Conservation (phyloP, 306 rosid genomes). For the Styphnolobium japonicum region DNA sequence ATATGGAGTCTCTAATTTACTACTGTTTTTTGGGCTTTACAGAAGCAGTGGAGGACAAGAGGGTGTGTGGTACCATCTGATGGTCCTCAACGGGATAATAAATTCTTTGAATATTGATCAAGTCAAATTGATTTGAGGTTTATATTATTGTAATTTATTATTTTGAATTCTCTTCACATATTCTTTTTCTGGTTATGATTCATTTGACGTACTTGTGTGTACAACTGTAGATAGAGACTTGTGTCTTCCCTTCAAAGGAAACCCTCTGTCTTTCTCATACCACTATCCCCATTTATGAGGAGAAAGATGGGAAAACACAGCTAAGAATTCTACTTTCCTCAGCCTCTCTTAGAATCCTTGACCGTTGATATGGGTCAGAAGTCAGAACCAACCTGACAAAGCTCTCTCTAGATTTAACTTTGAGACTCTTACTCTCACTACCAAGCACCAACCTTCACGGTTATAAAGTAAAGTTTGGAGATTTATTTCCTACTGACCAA, state of each 20-base stretch:
- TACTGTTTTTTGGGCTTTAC: slow-evolving; percentile 3
- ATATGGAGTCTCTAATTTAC: not conserved
- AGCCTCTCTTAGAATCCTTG: slow-evolving; percentile 25
- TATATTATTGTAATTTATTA: not conserved
- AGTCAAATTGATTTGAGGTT: slow-evolving; percentile 50
- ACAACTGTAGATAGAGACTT: slow-evolving; percentile 63
- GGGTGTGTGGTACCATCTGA: slow-evolving; percentile 17
- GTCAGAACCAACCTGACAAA: slow-evolving; percentile 26
- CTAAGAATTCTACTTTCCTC: slow-evolving; percentile 39
- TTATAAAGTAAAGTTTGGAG: slow-evolving; percentile 41
- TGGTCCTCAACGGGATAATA: not conserved
- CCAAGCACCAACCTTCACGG: slow-evolving; percentile 23
- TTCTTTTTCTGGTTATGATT: slow-evolving; percentile 43
- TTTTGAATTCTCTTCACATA: slow-evolving; percentile 17
- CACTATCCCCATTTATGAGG: slow-evolving; percentile 24
- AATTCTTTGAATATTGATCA: slow-evolving; percentile 22
- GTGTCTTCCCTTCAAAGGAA: slow-evolving; percentile 81
- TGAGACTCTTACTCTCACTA: not conserved
- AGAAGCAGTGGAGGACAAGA: not conserved
- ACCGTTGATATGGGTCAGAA: slow-evolving; percentile 34
- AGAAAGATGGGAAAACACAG: slow-evolving; percentile 27
- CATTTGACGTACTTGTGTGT: slow-evolving; percentile 29
- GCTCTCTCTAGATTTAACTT: slow-evolving; percentile 11
- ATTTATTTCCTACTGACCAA: slow-evolving; percentile 20
- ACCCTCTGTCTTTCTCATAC: slow-evolving; percentile 35